A percentile compares a stretch with the other conserved stretches of the same genome.
These are phyloP conservation scores for Fusarium stilboides DNA, from an alignment of 2,329 filamentous ascomycete genomes.

Conservation along the genomic window DNA sequence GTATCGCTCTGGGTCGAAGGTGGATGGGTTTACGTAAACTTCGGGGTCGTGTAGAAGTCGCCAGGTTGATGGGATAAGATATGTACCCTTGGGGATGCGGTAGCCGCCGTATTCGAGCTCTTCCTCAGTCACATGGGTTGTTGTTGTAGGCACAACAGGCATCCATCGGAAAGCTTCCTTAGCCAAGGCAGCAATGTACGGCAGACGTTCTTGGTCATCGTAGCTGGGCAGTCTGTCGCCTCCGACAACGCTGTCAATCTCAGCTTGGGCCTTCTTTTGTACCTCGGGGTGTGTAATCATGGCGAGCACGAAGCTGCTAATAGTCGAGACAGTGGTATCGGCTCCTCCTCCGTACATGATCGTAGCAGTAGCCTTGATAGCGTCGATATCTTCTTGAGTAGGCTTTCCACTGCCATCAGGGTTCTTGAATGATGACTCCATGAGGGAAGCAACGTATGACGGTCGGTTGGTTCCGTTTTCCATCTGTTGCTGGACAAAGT, in stretches of 20 bases:
- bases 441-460: constrained; percentile 50
- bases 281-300: constrained; percentile 46
- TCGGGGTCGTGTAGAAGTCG: constrained; percentile 71
- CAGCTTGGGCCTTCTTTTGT: constrained; percentile 47
- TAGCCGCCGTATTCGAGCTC: constrained; percentile 49
- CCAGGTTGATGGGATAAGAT: constrained; percentile 46
- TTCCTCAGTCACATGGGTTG: constrained; percentile 57
- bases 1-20: constrained; percentile 55
- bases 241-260: constrained; percentile 52
- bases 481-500: constrained; percentile 52
- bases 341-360: constrained; percentile 52
- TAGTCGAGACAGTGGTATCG: constrained; percentile 50
- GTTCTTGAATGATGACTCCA: constrained; percentile 39
- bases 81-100: constrained; percentile 50
- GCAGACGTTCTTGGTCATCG: constrained; percentile 49
- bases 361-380: constrained; percentile 46
- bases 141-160: constrained; percentile 54
- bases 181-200: constrained; percentile 52
- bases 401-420: constrained; percentile 8
- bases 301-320: constrained; percentile 47
- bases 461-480: constrained; percentile 19
- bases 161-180: constrained; percentile 54
- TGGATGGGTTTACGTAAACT: constrained; percentile 66
- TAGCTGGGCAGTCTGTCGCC: constrained; percentile 48
- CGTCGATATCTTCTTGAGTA: constrained; percentile 41